Evolutionary conservation across 2,329 filamentous ascomycete genomes (phyloP).

Genomic region (Juglanconis juglandina): DNA sequence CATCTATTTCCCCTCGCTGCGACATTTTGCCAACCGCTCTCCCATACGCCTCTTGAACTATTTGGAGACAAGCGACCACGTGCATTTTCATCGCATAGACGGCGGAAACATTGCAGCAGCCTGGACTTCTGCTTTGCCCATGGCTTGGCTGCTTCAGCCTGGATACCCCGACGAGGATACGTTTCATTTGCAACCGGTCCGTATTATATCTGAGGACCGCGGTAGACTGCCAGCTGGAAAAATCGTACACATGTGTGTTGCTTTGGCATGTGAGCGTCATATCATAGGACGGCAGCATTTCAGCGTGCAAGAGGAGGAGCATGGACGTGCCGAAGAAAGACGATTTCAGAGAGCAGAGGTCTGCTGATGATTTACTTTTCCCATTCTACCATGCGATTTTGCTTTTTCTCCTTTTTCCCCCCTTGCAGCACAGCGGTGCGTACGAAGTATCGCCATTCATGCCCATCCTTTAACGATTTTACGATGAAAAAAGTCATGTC

Average conservation of each 20-base stretch:
- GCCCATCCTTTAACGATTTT: neutral
- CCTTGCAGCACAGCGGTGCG: slow-evolving; percentile 1
- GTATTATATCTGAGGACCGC: neutral
- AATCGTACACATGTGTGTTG: slow-evolving; percentile 8
- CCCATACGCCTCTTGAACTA: neutral
- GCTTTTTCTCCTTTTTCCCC: neutral
- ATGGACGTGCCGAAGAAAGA: neutral
- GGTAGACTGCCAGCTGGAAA: neutral
- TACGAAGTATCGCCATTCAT: neutral
- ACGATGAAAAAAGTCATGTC: slow-evolving; percentile 10
- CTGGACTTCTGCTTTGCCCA: neutral
- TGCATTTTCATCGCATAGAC: slow-evolving; percentile 9
- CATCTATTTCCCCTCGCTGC: neutral
- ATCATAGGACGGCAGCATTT: neutral
- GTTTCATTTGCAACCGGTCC: neutral
- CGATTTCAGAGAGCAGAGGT: neutral
- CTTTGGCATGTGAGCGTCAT: neutral
- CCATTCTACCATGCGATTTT: neutral
- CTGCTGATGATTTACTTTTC: neutral
- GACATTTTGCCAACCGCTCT: neutral
- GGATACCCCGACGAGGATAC: slow-evolving; percentile 9
- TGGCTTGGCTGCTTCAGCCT: neutral
- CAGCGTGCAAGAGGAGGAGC: neutral
- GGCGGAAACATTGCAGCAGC: neutral
- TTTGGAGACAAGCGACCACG: neutral